Percentiles rank a stretch among this genome's conserved stretches.
Evolutionary conservation across 2,329 filamentous ascomycete species (phyloP).

Genomic region (Penicillium corylophilum): DNA sequence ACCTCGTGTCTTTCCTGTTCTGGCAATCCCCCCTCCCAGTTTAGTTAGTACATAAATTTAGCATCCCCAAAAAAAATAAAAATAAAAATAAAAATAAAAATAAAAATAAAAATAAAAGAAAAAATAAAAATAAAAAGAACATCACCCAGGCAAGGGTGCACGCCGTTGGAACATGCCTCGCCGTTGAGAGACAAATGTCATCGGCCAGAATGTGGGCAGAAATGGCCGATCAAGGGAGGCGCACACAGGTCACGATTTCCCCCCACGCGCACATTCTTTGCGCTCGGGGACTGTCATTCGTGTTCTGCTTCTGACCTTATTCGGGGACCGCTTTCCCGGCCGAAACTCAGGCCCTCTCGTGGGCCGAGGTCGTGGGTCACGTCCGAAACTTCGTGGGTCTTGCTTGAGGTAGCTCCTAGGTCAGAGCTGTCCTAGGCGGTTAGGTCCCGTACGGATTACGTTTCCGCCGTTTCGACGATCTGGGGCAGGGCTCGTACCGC

Average conservation of each 20-base stretch:
- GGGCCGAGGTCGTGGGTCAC: too few relatives aligned
- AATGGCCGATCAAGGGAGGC: constrained; percentile 2
- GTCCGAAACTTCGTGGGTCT: too few relatives aligned
- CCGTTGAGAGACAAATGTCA: constrained; percentile 21
- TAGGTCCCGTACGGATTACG: too few relatives aligned
- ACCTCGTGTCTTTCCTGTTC: neutral
- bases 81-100: neutral
- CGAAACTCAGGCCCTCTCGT: constrained; percentile 14
- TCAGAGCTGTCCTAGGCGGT: too few relatives aligned
- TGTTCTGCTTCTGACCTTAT: neutral
- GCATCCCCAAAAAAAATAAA: neutral
- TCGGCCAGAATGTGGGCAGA: neutral
- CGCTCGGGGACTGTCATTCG: constrained; percentile 11
- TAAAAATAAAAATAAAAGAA: neutral
- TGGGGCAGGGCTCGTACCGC: too few relatives aligned
- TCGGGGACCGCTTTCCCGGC: neutral
- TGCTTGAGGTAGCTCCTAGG: too few relatives aligned
- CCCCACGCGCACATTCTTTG: constrained; percentile 12
- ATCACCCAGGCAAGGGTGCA: constrained; percentile 15
- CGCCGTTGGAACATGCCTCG: constrained; percentile 18
- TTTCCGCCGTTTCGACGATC: too few relatives aligned
- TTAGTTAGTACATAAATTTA: too few relatives aligned
- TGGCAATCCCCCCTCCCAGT: neutral
- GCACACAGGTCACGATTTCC: neutral
- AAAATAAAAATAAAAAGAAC: too few relatives aligned